Percentiles rank a stretch among this genome's conserved stretches.
phyloP scores from a whole-genome alignment of 306 rosid species.

The Cucumis sativus region DNA sequence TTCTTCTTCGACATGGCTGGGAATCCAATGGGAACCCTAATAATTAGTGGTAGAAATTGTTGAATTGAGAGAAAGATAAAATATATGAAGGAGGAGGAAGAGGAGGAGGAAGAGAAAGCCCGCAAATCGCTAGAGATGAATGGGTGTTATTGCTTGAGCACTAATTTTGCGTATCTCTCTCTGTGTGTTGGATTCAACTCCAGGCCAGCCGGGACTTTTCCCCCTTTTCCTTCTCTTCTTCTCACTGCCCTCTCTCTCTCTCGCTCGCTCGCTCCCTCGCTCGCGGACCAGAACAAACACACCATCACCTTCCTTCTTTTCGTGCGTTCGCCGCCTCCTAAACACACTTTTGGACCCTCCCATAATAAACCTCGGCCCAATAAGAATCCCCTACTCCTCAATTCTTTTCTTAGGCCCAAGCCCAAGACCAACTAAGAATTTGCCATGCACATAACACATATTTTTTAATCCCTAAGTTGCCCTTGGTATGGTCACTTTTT shows the following conservation, averaged over 20 bases:
- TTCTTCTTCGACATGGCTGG: constrained; percentile 95
- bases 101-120: constrained; percentile 8
- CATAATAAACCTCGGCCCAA: neutral
- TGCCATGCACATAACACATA: too few relatives aligned
- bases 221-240: neutral
- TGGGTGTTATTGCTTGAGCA: neutral
- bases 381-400: neutral
- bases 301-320: neutral
- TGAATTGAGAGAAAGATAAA: neutral
- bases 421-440: neutral
- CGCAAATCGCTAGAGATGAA: constrained; percentile 5
- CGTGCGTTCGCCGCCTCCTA: neutral
- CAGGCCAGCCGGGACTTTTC: neutral
- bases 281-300: neutral
- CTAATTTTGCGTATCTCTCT: constrained; percentile 1
- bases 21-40: neutral
- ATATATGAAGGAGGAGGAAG: neutral
- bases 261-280: neutral
- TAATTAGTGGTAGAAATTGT: neutral
- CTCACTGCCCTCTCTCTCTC: neutral
- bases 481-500: too few relatives aligned
- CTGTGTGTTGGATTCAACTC: neutral
- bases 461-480: too few relatives aligned
- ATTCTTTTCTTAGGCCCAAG: neutral
- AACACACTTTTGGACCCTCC: neutral